phyloP scores from a whole-genome alignment of 768 basidiomycete species.

The Dacryopinax primogenitus region DNA sequence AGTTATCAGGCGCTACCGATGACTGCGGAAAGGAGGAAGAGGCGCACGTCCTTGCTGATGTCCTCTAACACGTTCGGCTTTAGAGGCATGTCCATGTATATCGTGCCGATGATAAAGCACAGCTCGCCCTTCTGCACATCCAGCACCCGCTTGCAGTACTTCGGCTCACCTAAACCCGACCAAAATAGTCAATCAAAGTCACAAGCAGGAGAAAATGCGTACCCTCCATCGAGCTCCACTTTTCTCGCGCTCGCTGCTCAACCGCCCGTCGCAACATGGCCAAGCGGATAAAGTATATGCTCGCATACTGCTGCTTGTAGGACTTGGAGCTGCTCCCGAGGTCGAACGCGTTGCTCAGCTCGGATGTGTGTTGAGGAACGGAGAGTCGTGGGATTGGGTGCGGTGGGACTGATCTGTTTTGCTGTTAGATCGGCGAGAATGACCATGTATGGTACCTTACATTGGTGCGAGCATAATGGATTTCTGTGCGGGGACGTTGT shows the following conservation, averaged over 20 bases:
- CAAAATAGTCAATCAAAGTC: slow-evolving; percentile 4
- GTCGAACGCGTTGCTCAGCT: slow-evolving; percentile 26
- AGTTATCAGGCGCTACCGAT: neutral
- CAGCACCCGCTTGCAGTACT: slow-evolving; percentile 64
- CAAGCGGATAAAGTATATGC: slow-evolving; percentile 55
- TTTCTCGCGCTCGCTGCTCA: slow-evolving; percentile 35
- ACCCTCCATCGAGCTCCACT: slow-evolving; percentile 41
- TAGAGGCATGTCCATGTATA: slow-evolving; percentile 97
- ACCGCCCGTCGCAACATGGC: slow-evolving; percentile 38
- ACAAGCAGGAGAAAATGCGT: slow-evolving; percentile 10
- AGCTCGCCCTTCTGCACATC: slow-evolving; percentile 75
- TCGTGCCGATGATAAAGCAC: slow-evolving; percentile 86
- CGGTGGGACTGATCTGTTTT: neutral
- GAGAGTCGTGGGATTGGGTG: neutral
- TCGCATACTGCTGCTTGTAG: slow-evolving; percentile 59
- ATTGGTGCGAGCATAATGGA: too few relatives aligned
- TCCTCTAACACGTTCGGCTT: slow-evolving; percentile 98
- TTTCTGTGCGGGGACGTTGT: too few relatives aligned
- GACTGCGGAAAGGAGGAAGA: neutral
- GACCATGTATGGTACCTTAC: too few relatives aligned
- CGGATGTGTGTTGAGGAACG: neutral
- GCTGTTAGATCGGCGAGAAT: too few relatives aligned
- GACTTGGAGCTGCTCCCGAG: slow-evolving; percentile 36
- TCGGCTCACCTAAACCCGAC: slow-evolving; percentile 43
- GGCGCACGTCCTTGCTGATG: slow-evolving; percentile 76